Conservation (phyloP, 1,284 basidiomycete species). For the Coriolopsis trogii region DNA sequence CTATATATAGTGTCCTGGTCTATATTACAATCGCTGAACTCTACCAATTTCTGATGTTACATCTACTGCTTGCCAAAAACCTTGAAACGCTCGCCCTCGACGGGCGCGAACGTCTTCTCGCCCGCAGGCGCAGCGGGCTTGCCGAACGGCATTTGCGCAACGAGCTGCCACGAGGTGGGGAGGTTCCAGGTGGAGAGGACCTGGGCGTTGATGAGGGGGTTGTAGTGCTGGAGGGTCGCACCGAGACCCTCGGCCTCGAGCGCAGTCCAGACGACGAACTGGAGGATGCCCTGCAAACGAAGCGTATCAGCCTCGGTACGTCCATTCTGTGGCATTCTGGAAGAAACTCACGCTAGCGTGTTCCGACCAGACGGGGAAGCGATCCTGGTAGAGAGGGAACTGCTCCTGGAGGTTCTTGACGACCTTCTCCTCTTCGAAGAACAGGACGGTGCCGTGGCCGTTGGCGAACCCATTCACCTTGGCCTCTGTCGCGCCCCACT, state of each 20-base stretch:
- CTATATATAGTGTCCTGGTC: too few relatives aligned
- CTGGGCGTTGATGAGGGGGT: conserved; percentile 28
- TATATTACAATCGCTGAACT: too few relatives aligned
- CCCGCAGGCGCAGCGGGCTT: conserved; percentile 23
- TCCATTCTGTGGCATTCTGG: neutral
- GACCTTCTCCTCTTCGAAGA: conserved; percentile 29
- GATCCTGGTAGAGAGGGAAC: conserved; percentile 29
- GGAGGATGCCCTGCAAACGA: conserved; percentile 24
- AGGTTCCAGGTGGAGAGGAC: conserved; percentile 28
- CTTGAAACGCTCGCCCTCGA: conserved; percentile 30
- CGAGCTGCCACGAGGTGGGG: conserved; percentile 27
- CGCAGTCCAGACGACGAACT: conserved; percentile 30
- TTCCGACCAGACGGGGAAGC: conserved; percentile 29
- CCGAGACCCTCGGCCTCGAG: conserved; percentile 31
- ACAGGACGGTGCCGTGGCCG: conserved; percentile 30
- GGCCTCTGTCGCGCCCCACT: conserved; percentile 25
- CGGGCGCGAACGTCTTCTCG: conserved; percentile 25
- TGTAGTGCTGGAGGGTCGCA: conserved; percentile 32
- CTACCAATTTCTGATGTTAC: neutral
- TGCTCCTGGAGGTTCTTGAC: conserved; percentile 26
- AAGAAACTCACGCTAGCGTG: conserved; percentile 22
- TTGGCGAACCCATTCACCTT: conserved; percentile 27
- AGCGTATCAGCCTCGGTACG: neutral
- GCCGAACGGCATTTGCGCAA: conserved; percentile 29
- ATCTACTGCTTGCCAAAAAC: conserved; percentile 24